Conservation (phyloP, 2,329 filamentous ascomycete species). For the Ceratocystis alfenasii region DNA sequence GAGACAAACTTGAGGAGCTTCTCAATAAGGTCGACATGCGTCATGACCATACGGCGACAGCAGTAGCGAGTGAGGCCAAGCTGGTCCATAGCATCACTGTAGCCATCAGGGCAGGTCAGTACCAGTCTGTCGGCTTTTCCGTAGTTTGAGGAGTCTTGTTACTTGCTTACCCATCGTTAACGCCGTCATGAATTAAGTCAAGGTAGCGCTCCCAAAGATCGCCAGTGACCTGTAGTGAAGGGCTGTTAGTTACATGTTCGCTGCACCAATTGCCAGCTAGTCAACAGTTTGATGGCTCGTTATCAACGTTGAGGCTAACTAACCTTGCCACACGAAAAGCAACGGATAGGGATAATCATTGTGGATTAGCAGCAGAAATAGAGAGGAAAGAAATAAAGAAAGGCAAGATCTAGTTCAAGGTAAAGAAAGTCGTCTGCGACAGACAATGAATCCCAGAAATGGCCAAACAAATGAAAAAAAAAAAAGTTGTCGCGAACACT, state of each 20-base stretch:
- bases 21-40: conserved; percentile 96
- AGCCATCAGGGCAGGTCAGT: conserved; percentile 26
- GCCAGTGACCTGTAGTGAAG: conserved; percentile 64
- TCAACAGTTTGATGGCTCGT: neutral
- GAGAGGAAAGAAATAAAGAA: neutral
- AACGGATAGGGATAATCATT: conserved; percentile 98
- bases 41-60: conserved; percentile 99
- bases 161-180: conserved; percentile 56
- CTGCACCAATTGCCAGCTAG: neutral
- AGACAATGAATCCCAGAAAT: too few relatives aligned
- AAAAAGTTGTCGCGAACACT: conserved; percentile 20
- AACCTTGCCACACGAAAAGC: conserved; percentile 99
- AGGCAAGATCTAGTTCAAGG: neutral
- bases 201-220: conserved; percentile 97
- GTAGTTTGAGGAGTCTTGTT: neutral
- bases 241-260: conserved; percentile 26
- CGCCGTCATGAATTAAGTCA: conserved; percentile 67
- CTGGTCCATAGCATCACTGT: conserved; percentile 88
- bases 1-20: conserved; percentile 76
- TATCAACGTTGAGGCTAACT: conserved; percentile 23
- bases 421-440: neutral
- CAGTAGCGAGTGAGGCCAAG: conserved; percentile 92
- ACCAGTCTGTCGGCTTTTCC: neutral
- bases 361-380: conserved; percentile 30
- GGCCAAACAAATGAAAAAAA: neutral